Conservation (phyloP, 176 grass and related monocot genomes). For the Carex scoparia region DNA sequence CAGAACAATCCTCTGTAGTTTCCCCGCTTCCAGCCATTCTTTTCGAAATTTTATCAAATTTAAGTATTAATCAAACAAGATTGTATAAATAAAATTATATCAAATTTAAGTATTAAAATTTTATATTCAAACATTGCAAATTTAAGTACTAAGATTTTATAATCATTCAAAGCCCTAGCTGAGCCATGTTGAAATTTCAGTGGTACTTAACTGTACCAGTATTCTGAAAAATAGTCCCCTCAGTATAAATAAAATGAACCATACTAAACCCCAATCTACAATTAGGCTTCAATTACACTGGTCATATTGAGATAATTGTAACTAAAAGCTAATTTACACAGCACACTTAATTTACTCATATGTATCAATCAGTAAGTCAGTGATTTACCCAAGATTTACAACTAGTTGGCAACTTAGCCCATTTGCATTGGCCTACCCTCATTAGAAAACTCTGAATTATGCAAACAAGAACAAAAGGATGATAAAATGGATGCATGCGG, state of each 20-base stretch:
- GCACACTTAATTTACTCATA: background rate
- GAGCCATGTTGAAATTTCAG: background rate
- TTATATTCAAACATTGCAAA: background rate
- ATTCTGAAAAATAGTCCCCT: background rate
- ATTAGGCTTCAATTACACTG: background rate
- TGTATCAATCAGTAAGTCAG: background rate
- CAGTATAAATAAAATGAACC: background rate
- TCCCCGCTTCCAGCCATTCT: constrained; percentile 91
- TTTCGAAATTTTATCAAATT: background rate
- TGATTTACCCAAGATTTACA: background rate
- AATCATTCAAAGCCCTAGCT: background rate
- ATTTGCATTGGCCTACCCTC: background rate
- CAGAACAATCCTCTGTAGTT: constrained; percentile 85
- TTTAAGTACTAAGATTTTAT: background rate
- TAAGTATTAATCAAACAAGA: background rate
- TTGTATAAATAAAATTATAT: background rate
- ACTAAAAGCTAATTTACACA: background rate
- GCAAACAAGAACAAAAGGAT: background rate
- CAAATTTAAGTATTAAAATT: background rate
- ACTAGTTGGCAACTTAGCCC: background rate
- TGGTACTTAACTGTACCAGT: too few relatives aligned
- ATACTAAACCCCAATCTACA: background rate
- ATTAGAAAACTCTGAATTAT: background rate
- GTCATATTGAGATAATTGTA: background rate
- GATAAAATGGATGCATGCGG: background rate